Percentiles rank a stretch among this genome's conserved stretches.
Conservation (phyloP, 768 basidiomycete species). For the Trametes cinnabarina region DNA sequence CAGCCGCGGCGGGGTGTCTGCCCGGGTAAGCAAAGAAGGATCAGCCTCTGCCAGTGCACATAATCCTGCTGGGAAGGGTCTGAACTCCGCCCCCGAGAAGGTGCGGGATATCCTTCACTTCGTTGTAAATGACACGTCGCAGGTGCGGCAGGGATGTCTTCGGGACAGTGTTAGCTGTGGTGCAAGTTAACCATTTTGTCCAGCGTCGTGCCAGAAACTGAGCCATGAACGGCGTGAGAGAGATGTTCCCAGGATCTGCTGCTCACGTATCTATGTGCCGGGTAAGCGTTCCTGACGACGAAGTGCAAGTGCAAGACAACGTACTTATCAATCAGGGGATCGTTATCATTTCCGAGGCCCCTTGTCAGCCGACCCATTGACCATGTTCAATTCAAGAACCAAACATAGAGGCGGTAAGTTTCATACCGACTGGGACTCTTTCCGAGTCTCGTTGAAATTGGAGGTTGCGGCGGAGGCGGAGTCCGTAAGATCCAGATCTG, state of each 20-base stretch:
- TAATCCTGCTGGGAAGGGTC: conserved; percentile 15
- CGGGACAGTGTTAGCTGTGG: background rate
- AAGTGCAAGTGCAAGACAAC: background rate
- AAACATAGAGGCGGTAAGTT: no score
- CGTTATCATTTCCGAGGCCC: no score
- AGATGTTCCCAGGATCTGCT: conserved; percentile 29
- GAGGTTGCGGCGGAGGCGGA: no score
- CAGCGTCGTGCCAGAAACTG: conserved; percentile 17
- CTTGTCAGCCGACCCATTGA: no score
- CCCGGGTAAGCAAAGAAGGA: conserved; percentile 18
- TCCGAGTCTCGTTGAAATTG: no score
- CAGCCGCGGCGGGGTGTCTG: no score
- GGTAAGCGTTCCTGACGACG: background rate
- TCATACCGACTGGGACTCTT: no score
- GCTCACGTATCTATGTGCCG: conserved; percentile 28
- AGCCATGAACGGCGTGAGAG: conserved; percentile 24
- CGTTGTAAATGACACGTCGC: conserved; percentile 32
- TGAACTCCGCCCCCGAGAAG: conserved; percentile 24
- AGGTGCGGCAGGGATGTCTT: conserved; percentile 12
- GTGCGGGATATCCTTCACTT: conserved; percentile 30
- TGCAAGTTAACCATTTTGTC: conserved; percentile 30
- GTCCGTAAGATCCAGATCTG: no score
- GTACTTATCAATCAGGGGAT: background rate
- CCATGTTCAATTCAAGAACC: no score
- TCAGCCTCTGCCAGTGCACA: conserved; percentile 20